Base-by-base conservation (phyloP, 108 stramenopile genomes). In the Mediolabrus comicus region DNA sequence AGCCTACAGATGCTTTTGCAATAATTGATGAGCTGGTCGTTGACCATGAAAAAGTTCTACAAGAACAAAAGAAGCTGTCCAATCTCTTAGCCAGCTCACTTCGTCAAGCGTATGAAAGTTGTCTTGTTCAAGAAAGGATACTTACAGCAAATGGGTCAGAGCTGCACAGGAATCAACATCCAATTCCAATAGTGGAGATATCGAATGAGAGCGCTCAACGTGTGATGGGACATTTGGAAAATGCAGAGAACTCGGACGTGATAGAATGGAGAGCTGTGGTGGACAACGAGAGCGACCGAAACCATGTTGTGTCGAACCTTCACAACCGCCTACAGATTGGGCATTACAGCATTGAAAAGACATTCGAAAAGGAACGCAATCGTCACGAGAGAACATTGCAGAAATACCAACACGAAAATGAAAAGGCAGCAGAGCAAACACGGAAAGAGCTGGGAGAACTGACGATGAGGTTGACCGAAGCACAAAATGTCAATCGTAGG, bases 291-390 rank as follows among this genome's bases (percentile, higher is more conserved):
- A 63, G 55, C 38, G 71, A 73, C 67, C 79, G 57, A 64, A 53
- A 67, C 16, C 72, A 69, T 24, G 57, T 80, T 19, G 24, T 80
- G 3, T 67, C 67, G 2, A 80, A 72, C 64, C 51, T 80, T 17
- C 72, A 73, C 59, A 80, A 80, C 39, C 43, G 79, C 7, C 62
- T 72, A 34, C 72, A 73, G 27, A 59, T 80, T 67, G 79, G 72
- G n/a, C 67, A 72, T 51, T 73, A 73, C 62, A 72, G 72, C 36
- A 66, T 80, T 12, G 52, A 59, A 39, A 80, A 73, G 35, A 59
- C 70, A 0, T 73, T 72, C 49, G 56, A 69, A 38, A 73, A 80
- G 51, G 41, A 64, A 52, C 46, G 67, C 35, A 68, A 65, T 19
- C 51, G 59, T 29, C 61, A 67, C 38, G 17, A 49, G 1, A 41